Evolutionary conservation across 768 basidiomycete genomes (phyloP), one percentile per base, ranked within the genome.

Genomic region (Auriculariales sp.): DNA sequence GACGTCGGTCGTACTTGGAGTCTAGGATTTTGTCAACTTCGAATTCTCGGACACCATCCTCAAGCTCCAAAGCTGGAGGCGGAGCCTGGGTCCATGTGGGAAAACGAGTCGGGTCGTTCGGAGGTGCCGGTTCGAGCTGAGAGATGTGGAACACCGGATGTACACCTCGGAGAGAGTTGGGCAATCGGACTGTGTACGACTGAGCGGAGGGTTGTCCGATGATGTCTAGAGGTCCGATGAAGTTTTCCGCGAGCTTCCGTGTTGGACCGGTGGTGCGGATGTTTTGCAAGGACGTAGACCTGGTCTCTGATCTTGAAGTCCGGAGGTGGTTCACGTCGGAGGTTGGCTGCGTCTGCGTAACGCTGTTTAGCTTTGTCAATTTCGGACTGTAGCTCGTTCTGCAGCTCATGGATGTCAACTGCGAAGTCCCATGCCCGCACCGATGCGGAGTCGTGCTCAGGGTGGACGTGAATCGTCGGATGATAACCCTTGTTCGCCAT

Each of bases 401-500:
- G 50, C 9, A 51, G 27, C 17, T 45, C 42, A 19, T 46, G 28
- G 17, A 51, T 42, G 45, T 51, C 50, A n/a, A 46, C 44, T 10
- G 50, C 50, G 17, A 30, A 51, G 44, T 46, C 30, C 1, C 50
- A 28, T 19, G 42, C 50, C 12, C 28, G 50, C 4, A 15, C 29
- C 14, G 39, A 45, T 11, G 44, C 28, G 22, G n/a, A 4, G 42
- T 50, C 48, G 22, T 35, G 42, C 9, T 50, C 56, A 1, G 53
- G 56, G 22, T 60, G 50, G 11, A 57, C 46, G 3, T 58, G 39
- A 11, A 53, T 48, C 12, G 52, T 45, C 2, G 62, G 62, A 34
- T 65, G 49, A 22, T 54, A 56, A 24, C 65, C 62, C 33, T 62
- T 56, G 52, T 63, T 64, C 4, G 61, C 35, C 33, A 59, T 63